These are phyloP conservation scores for Wickerhamiella pararugosa DNA, from an alignment of 1,139 yeast species.

Conservation along the genomic window DNA sequence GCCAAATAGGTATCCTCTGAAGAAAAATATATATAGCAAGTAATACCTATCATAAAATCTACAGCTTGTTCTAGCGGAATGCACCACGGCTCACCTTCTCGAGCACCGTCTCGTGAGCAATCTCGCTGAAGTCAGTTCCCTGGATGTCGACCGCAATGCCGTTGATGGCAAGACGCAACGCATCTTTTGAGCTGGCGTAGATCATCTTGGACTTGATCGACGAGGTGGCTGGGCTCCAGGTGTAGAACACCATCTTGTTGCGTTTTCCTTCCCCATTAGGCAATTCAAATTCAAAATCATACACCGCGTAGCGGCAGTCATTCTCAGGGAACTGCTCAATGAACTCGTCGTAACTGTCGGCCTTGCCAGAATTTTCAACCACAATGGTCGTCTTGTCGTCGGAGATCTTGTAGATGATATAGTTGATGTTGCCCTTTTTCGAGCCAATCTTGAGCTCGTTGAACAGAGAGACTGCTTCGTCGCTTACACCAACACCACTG, in stretches of 20 bases:
- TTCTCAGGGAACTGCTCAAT: conserved; percentile 82
- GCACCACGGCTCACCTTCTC: conserved; percentile 83
- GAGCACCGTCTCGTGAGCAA: conserved; percentile 80
- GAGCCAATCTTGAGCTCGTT: conserved; percentile 92
- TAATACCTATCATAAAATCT: no score
- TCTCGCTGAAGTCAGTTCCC: conserved; percentile 97
- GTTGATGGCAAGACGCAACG: conserved; percentile 90
- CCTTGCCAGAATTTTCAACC: conserved; percentile 71
- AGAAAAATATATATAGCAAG: no score
- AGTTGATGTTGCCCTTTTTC: conserved; percentile 61
- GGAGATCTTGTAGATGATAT: conserved; percentile 64
- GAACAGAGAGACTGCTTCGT: conserved; percentile 85
- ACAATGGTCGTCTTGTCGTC: conserved; percentile 79
- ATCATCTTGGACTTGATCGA: conserved; percentile 89
- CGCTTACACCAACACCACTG: conserved; percentile 66
- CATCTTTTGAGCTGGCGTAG: conserved; percentile 94
- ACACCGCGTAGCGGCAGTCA: conserved; percentile 92
- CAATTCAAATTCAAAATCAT: conserved; percentile 89
- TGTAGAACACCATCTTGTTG: conserved; percentile 81
- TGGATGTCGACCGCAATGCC: conserved; percentile 91
- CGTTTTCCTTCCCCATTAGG: conserved; percentile 86
- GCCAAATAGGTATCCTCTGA: conserved; percentile 14
- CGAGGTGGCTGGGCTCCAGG: conserved; percentile 98
- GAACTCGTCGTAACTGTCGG: conserved; percentile 64
- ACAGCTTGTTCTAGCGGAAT: not conserved